A percentile compares a stretch with the other conserved stretches of the same genome.
These are phyloP conservation scores for Hericium rajendrae DNA, from an alignment of 768 basidiomycete species.

Conservation along the genomic window DNA sequence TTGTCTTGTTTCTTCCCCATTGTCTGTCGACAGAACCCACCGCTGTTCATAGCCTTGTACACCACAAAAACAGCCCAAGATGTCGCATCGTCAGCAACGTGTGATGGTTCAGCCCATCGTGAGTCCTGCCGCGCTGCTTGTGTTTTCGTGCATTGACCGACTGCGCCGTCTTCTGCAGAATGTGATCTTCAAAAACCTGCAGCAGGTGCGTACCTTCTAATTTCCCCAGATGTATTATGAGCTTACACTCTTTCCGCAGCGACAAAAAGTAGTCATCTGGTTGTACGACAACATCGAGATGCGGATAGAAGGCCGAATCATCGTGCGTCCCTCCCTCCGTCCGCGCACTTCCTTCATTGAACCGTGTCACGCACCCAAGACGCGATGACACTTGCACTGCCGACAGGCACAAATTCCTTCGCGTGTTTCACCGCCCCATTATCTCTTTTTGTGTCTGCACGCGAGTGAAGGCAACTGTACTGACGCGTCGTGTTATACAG, in stretches of 20 bases:
- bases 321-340: constrained; percentile 50
- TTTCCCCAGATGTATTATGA: constrained; percentile 7
- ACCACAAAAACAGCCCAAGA: constrained; percentile 32
- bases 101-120: constrained; percentile 99
- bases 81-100: constrained; percentile 89
- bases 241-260: constrained; percentile 32
- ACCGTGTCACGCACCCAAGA: constrained; percentile 27
- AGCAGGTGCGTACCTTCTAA: constrained; percentile 43
- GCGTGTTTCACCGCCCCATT: background rate
- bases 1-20: background rate
- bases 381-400: constrained; percentile 17
- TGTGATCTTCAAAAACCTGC: constrained; percentile 96
- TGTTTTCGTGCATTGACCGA: constrained; percentile 7
- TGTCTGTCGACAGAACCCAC: background rate
- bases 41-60: background rate
- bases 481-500: constrained; percentile 32
- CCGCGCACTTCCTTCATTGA: constrained; percentile 29
- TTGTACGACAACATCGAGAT: constrained; percentile 95
- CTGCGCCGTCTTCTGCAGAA: constrained; percentile 41
- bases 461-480: background rate
- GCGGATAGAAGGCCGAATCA: constrained; percentile 92
- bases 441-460: background rate
- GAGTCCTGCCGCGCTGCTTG: constrained; percentile 24
- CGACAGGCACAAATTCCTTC: background rate
- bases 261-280: constrained; percentile 84